Base-by-base conservation (phyloP, 495 filamentous ascomycete genomes). In the Tuber brumale region DNA sequence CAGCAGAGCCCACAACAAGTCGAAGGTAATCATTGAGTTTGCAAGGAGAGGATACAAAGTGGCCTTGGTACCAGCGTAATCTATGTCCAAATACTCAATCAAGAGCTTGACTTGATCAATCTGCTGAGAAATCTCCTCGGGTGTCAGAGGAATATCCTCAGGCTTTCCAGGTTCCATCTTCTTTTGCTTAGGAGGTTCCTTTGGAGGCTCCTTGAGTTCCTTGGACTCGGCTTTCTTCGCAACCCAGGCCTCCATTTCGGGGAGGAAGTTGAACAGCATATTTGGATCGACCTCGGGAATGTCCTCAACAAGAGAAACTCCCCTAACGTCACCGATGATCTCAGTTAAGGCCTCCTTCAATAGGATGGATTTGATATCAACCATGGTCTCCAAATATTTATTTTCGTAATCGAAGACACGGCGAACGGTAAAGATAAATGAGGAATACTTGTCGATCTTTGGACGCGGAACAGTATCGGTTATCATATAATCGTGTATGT, bases 351-450 rank as follows among this genome's bases (percentile, higher is more conserved):
- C 90, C 74, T 93, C 90, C 16, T 90, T 91, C 6, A 97, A 87
- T 72, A 88, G 85, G 77, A 92, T 92, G 77, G 92, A 94, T 85
- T 96, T 97, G 84, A 97, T 92, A 80, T 97, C 93, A 48, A 97
- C 89, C 39, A 91, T 86, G 0, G 93, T 95, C 43, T 90, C 88
- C 76, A 88, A 85, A 82, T 94, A 94, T 81, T 94, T 94, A 78
- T 93, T 92, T 80, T 97, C 92, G 90, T 91, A 95, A 82, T 94
- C 90, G 81, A 97, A 96, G 72, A 89, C 91, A 74, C 94, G 90
- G 61, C 94, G 89, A 18, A 97, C 92, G 44, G 92, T 93, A 85
- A 97, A 97, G 69, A 94, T 87, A 82, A 92, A 95, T 76, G 94
- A 89, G 78, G 94, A 91, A 82, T 93, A 96, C 78, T 95, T 91